These are phyloP conservation scores for Aspergillus flavus DNA, from an alignment of 2,329 filamentous ascomycete species.

Conservation along the genomic window DNA sequence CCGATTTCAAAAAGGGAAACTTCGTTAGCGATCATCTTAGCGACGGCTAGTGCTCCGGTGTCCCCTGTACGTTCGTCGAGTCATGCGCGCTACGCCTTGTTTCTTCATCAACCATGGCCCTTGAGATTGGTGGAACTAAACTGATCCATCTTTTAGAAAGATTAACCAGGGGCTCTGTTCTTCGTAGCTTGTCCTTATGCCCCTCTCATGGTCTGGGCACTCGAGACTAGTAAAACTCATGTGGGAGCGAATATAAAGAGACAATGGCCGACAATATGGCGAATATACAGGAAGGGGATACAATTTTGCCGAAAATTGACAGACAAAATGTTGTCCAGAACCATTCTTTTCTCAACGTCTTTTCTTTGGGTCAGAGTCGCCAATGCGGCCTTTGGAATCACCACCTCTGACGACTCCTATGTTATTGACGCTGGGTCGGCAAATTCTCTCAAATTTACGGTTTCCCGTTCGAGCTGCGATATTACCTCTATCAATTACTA, in stretches of 20 bases:
- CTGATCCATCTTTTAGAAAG: slow-evolving; percentile 4
- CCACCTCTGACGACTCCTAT: slow-evolving; percentile 32
- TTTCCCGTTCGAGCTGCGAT: slow-evolving; percentile 60
- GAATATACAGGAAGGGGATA: neutral
- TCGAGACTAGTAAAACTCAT: neutral
- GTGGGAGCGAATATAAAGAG: neutral
- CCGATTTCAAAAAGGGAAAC: neutral
- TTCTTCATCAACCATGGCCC: neutral
- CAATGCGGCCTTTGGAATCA: slow-evolving; percentile 33
- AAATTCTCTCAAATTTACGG: slow-evolving; percentile 55
- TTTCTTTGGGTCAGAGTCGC: slow-evolving; percentile 25
- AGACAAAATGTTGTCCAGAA: slow-evolving; percentile 23
- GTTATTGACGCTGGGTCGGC: slow-evolving; percentile 53
- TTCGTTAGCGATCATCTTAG: neutral
- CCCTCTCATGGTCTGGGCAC: neutral
- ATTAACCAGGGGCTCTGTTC: slow-evolving; percentile 10
- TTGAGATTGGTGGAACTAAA: slow-evolving; percentile 16
- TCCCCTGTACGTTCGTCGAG: neutral
- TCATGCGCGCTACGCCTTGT: neutral
- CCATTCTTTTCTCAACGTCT: slow-evolving; percentile 20
- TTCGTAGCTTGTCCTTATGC: neutral
- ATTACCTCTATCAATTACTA: slow-evolving; percentile 66
- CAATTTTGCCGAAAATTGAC: neutral
- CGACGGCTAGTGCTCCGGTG: neutral
- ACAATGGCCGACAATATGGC: neutral